Percentiles rank a stretch among this genome's conserved stretches.
These are phyloP conservation scores for Talaromyces sp. DNA, from an alignment of 2,329 filamentous ascomycete species.

Conservation along the genomic window DNA sequence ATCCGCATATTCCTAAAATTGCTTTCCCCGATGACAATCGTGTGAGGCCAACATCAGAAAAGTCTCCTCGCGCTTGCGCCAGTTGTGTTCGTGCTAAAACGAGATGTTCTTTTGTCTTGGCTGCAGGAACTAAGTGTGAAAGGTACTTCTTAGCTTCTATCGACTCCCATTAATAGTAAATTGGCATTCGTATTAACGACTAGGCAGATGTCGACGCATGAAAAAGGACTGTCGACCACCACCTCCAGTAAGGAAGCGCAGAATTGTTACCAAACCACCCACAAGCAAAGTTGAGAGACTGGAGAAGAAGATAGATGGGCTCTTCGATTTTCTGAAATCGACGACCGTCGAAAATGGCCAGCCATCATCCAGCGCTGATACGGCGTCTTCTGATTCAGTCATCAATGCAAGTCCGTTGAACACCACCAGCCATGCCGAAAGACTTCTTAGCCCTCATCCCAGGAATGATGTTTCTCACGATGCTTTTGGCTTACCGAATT, in stretches of 20 bases:
- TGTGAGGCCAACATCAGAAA: background rate
- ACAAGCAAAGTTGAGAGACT: constrained; percentile 10
- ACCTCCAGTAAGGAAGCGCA: constrained; percentile 5
- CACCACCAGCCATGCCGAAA: background rate
- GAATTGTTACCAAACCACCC: background rate
- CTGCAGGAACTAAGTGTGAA: constrained; percentile 8
- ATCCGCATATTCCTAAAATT: background rate
- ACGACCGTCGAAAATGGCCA: background rate
- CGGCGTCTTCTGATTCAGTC: background rate
- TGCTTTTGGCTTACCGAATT: background rate
- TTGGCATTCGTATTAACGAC: background rate
- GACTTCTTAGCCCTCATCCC: background rate
- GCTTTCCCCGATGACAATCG: background rate
- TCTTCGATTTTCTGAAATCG: constrained; percentile 6
- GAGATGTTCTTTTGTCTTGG: background rate
- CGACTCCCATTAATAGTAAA: background rate
- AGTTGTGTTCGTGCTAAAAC: constrained; percentile 10
- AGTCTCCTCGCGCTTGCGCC: constrained; percentile 1
- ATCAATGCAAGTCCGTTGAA: background rate
- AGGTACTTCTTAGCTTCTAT: background rate
- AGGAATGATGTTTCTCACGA: background rate
- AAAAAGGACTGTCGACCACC: constrained; percentile 1
- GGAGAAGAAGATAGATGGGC: constrained; percentile 11
- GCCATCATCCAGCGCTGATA: background rate
- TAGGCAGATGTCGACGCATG: constrained; percentile 5